These are phyloP conservation scores for Domatiomyces catenatus DNA, from an alignment of 2,329 filamentous ascomycete genomes.

Conservation along the genomic window DNA sequence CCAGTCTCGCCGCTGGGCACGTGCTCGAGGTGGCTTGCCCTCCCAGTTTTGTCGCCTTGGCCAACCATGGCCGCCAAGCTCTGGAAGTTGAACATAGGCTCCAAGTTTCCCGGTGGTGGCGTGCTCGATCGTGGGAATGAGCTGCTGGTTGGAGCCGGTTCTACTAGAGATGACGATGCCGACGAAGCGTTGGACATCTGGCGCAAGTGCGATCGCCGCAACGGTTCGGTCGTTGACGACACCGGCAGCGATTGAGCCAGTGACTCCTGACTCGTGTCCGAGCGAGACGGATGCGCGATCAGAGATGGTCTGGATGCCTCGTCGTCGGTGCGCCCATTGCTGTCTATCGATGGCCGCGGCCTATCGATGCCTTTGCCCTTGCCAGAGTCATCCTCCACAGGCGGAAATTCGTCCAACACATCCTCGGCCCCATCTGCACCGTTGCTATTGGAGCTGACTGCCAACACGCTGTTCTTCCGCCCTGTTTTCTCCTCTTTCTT, in stretches of 20 bases:
- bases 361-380: conserved; percentile 62
- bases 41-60: conserved; percentile 38
- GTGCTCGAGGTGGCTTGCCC: conserved; percentile 25
- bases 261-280: conserved; percentile 16
- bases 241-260: conserved; percentile 14
- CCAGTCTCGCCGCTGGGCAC: conserved; percentile 6
- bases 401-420: conserved; percentile 23
- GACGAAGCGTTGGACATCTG: conserved; percentile 82
- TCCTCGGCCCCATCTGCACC: conserved; percentile 37
- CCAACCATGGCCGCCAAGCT: conserved; percentile 76
- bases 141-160: conserved; percentile 42
- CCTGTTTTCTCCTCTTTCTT: conserved; percentile 60
- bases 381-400: conserved; percentile 27
- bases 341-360: conserved; percentile 1
- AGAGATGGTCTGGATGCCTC: conserved; percentile 8
- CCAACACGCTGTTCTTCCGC: conserved; percentile 45
- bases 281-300: conserved; percentile 10
- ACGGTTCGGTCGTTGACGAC: conserved; percentile 32
- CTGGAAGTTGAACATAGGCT: conserved; percentile 82
- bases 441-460: conserved; percentile 38
- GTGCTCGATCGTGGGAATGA: conserved; percentile 37
- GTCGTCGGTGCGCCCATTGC: conserved; percentile 12
- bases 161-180: conserved; percentile 58
- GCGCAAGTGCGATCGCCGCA: conserved; percentile 55
- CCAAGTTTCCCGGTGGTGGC: conserved; percentile 35